Evolutionary conservation across 2,329 filamentous ascomycete genomes (phyloP), one percentile per base, ranked within the genome.

Genomic region (Periconia sp.): DNA sequence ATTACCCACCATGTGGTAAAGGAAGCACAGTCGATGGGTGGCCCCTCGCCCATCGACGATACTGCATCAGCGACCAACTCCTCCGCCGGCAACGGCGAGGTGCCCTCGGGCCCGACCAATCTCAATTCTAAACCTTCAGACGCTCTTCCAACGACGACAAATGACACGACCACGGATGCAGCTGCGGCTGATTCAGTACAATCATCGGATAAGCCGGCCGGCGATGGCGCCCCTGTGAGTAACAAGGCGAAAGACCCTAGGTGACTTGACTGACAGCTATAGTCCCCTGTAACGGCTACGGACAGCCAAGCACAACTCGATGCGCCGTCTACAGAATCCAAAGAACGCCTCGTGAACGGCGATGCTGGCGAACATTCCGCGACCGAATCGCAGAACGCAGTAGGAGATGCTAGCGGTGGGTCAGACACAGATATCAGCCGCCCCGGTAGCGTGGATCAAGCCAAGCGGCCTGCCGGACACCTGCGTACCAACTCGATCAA

Each of bases 401-500:
- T 86, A 59, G 83, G 83, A 50, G 89, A 87, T 65, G 77, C 82
- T 52, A 89, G 84, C 66, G 87, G 85, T 56, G 85, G 84, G 57
- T 92, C 88, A 42, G 88, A 92, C 71, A 89, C 83, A 28, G 88
- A 92, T 65, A 81, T 83, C 55, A 85, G 84, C 48, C 82, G 82
- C 59, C 74, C 74, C 36, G 81, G 82, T 45, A 69, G 63, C 31
- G 60, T 69, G 54, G 75, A 69, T 67, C 76, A 80, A 64, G 69
- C 70, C 48, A 79, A 80, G 64, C 81, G 76, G 45, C 78, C 80
- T 43, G 83, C 80, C 57, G 77, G 78, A 35, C 82, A 89, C 65
- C 73, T 73, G 48, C 83, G 52, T 79, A 85, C 49, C 62, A 72
- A 69, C 50, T 76, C 84, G 13, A 76, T 84, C 50, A 91, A 88